A percentile compares a stretch with the other conserved stretches of the same genome.
Evolutionary conservation across 345 rosid species (phyloP).

Genomic region (Eucalyptus tenuipes): DNA sequence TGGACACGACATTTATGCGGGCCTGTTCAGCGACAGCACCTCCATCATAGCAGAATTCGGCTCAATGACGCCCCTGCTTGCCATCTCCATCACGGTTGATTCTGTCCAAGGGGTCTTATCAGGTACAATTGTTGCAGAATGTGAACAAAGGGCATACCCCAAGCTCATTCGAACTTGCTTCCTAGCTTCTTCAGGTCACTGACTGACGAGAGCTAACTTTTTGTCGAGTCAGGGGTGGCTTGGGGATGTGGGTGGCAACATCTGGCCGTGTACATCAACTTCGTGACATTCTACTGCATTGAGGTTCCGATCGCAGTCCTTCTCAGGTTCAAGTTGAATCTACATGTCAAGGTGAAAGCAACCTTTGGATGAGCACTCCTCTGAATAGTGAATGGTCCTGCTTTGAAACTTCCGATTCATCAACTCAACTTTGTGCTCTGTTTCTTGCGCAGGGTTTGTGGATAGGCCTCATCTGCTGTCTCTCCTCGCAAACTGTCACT

Average conservation of each 20-base stretch:
- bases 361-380: neutral
- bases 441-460: slow-evolving; percentile 47
- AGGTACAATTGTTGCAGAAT: slow-evolving; percentile 13
- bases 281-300: slow-evolving; percentile 34
- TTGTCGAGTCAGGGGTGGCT: slow-evolving; percentile 29
- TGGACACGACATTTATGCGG: slow-evolving; percentile 51
- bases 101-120: slow-evolving; percentile 50
- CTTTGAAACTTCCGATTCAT: neutral
- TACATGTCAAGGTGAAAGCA: slow-evolving; percentile 30
- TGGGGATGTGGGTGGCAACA: slow-evolving; percentile 76
- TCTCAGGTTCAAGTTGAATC: slow-evolving; percentile 42
- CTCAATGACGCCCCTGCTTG: slow-evolving; percentile 45
- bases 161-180: neutral
- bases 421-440: neutral
- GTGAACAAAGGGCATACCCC: neutral
- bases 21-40: slow-evolving; percentile 35
- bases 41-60: slow-evolving; percentile 30
- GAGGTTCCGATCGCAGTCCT: slow-evolving; percentile 39
- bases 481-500: slow-evolving; percentile 25
- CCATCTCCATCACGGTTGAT: slow-evolving; percentile 41
- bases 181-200: neutral
- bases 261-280: slow-evolving; percentile 29
- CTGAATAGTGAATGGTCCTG: no score
- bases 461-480: slow-evolving; percentile 63
- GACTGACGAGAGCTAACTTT: neutral